Evolutionary conservation across 2,329 filamentous ascomycete genomes (phyloP).

Genomic region (Raffaelea ambrosiae): DNA sequence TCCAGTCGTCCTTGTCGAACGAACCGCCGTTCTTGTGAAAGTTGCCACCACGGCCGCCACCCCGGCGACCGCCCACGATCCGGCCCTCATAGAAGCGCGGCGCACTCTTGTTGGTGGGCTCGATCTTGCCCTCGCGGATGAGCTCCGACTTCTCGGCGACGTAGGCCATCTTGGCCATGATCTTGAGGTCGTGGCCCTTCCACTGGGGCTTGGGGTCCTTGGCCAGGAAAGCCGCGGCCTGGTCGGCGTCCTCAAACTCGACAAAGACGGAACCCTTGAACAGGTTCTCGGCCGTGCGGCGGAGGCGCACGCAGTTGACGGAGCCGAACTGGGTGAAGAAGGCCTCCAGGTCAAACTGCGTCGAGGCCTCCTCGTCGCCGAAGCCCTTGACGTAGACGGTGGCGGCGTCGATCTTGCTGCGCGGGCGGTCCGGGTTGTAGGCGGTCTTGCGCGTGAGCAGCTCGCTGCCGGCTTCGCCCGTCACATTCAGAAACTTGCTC

Average conservation of each 20-base stretch:
- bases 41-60: slow-evolving; percentile 28
- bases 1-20: slow-evolving; percentile 51
- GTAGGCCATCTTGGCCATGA: slow-evolving; percentile 86
- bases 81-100: slow-evolving; percentile 40
- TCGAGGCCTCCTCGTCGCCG: slow-evolving; percentile 70
- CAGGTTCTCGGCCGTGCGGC: slow-evolving; percentile 59
- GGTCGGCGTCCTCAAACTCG: slow-evolving; percentile 75
- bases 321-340: slow-evolving; percentile 75
- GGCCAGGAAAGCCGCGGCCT: slow-evolving; percentile 69
- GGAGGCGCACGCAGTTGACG: slow-evolving; percentile 76
- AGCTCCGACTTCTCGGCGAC: slow-evolving; percentile 66
- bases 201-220: slow-evolving; percentile 76
- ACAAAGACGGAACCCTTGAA: slow-evolving; percentile 98
- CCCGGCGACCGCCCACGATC: slow-evolving; percentile 26
- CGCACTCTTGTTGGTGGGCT: slow-evolving; percentile 41
- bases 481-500: slow-evolving; percentile 63
- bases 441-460: slow-evolving; percentile 68
- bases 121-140: slow-evolving; percentile 61
- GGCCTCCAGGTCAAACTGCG: slow-evolving; percentile 88
- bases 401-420: slow-evolving; percentile 58
- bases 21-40: slow-evolving; percentile 26
- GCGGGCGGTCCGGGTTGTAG: slow-evolving; percentile 48
- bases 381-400: slow-evolving; percentile 95
- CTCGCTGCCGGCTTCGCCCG: slow-evolving; percentile 65
- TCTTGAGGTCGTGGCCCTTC: slow-evolving; percentile 68